Evolutionary conservation across 345 rosid species (phyloP), one percentile per base, ranked within the genome.

Genomic region (Camelina sativa): DNA sequence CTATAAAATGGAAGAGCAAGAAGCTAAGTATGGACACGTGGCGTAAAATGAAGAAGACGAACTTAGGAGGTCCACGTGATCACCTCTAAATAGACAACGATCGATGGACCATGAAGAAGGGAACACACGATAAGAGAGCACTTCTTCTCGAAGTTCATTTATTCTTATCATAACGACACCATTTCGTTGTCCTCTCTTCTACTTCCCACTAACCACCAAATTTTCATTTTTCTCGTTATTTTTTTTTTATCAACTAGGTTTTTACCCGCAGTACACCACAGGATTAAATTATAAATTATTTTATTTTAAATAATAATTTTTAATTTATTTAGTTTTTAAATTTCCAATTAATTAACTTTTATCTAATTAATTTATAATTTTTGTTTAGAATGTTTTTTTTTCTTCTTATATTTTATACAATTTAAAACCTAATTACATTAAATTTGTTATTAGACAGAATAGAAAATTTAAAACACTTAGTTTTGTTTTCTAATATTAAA

Each of bases 81-180:
- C 37, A 7, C 23, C 22, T 5, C 47, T 5, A 34, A 34, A 15
- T 15, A 52, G 64, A 67, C 61, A 56, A 20, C 44, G 73, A 25
- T 69, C 44, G 73, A 25, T 69, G 73, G 73, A 69, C 20, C 55
- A 56, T 28, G 64, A 41, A 4, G 28, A 41, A 41, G 8, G 35
- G 50, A 50, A 67, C 72, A 53, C 0, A 51, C 9, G 72, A 37
- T 67, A 53, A 38, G 34, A n/a, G 61, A 40, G 8, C 43, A 54
- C 32, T 52, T 67, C 72, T 54, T 53, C 73, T 55, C 41, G 17
- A 40, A 69, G 43, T 69, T 55, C 54, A 69, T 55, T 69, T 54
- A 69, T 30, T 28, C 73, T 15, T 2, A 4, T 1, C 38, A 22
- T 38, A 25, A 68, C 51, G 38, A 68, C 72, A 25, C 62, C 52